Percentiles rank a stretch among this genome's conserved stretches.
Conservation (phyloP, 2,329 filamentous ascomycete genomes). For the Trichoderma sp. region DNA sequence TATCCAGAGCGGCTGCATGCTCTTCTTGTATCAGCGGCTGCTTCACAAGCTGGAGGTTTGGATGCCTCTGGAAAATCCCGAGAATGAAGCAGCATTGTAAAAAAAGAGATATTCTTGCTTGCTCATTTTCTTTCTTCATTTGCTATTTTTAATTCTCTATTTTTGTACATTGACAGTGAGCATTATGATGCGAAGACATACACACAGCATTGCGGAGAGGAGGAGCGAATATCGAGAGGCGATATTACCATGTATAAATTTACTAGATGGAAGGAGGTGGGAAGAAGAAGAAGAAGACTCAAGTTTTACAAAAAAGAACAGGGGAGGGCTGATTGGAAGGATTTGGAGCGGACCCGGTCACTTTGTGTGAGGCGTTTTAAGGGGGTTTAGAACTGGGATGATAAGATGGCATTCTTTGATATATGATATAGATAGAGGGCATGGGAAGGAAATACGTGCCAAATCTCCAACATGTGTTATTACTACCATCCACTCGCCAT, state of each 20-base stretch:
- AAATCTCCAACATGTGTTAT: conserved; percentile 30
- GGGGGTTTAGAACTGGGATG: conserved; percentile 30
- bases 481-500: conserved; percentile 12
- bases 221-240: not conserved
- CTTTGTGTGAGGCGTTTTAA: conserved; percentile 15
- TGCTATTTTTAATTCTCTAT: not conserved
- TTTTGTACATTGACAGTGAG: conserved; percentile 4
- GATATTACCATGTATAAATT: not conserved
- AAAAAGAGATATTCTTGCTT: not conserved
- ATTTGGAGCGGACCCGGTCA: not conserved
- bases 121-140: not conserved
- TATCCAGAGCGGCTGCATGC: conserved; percentile 94
- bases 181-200: conserved; percentile 11
- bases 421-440: conserved; percentile 31
- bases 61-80: conserved; percentile 32
- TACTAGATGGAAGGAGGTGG: not conserved
- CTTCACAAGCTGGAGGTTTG: conserved; percentile 70
- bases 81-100: conserved; percentile 13
- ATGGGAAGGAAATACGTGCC: conserved; percentile 25
- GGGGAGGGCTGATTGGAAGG: conserved; percentile 23
- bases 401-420: conserved; percentile 25
- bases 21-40: conserved; percentile 90
- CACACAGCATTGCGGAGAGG: not conserved
- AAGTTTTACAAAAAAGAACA: conserved; percentile 30
- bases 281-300: conserved; percentile 10